Conservation (phyloP, 2,329 filamentous ascomycete species). For the Botryotinia calthae region DNA sequence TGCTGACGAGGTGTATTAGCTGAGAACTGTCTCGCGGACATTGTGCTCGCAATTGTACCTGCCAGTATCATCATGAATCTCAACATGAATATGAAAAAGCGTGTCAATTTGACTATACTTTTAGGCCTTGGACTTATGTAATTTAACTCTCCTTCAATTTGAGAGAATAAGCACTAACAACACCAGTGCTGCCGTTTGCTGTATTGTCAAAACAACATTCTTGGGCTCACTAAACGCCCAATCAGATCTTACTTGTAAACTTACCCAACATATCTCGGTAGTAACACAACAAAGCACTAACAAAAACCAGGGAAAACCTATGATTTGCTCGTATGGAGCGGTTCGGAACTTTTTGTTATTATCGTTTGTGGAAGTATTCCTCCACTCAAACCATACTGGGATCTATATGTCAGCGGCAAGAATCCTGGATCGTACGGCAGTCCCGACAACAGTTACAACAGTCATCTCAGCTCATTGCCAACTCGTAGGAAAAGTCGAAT, state of each 20-base stretch:
- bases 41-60: constrained; percentile 19
- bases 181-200: constrained; percentile 16
- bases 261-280: not conserved
- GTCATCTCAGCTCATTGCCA: not conserved
- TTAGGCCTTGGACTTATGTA: constrained; percentile 19
- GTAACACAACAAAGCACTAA: not conserved
- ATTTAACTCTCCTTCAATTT: not conserved
- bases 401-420: constrained; percentile 2
- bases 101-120: constrained; percentile 17
- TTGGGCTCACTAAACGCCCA: constrained; percentile 7
- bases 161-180: constrained; percentile 2
- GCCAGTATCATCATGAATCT: constrained; percentile 15
- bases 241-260: constrained; percentile 19
- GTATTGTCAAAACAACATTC: constrained; percentile 19
- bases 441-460: not conserved
- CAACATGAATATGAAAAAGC: constrained; percentile 18
- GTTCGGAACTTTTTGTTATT: constrained; percentile 16
- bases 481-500: constrained; percentile 2
- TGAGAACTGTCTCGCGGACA: constrained; percentile 15
- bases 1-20: constrained; percentile 1
- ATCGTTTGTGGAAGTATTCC: constrained; percentile 21
- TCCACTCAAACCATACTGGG: constrained; percentile 17
- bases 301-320: constrained; percentile 9
- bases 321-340: constrained; percentile 16
- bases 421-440: not conserved